These are phyloP conservation scores for Pontederia crassipes DNA, from an alignment of 176 grass and related monocot species.

Conservation along the genomic window DNA sequence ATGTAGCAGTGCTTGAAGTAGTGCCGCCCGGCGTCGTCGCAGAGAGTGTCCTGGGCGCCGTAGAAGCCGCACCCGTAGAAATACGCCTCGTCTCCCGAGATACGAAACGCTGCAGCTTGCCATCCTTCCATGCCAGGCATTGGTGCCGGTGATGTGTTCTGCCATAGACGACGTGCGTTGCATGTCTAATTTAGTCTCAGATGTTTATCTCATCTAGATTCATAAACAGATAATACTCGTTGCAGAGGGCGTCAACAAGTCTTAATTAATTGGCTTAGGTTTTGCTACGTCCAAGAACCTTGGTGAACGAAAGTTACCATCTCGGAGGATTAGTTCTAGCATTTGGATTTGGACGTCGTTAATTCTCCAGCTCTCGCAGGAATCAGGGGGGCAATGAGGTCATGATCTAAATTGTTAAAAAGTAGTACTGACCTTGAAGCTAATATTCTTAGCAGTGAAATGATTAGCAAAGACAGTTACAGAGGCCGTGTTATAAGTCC, in stretches of 20 bases:
- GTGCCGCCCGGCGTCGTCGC: conserved; percentile 77
- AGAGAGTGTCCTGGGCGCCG: conserved; percentile 95
- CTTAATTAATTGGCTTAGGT: no score
- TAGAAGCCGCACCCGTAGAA: conserved; percentile 91
- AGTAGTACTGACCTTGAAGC: conserved; percentile 65
- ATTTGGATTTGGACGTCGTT: no score
- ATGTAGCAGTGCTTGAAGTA: conserved; percentile 97
- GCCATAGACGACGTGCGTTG: not conserved
- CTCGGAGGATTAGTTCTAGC: no score
- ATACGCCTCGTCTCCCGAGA: conserved; percentile 90
- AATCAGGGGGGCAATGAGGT: no score
- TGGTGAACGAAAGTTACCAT: no score
- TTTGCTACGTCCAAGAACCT: no score
- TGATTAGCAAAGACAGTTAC: conserved; percentile 84
- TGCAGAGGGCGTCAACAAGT: no score
- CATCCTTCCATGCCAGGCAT: conserved; percentile 70
- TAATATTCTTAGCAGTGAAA: conserved; percentile 97
- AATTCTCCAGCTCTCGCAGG: no score
- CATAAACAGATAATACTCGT: no score
- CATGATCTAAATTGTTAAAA: not conserved
- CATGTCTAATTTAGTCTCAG: no score
- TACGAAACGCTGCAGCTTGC: conserved; percentile 85
- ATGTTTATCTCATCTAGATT: no score
- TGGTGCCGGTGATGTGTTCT: conserved; percentile 92
- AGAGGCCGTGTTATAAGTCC: conserved; percentile 81